Evolutionary conservation across 176 grass and related monocot genomes (phyloP).

Genomic region (Lolium perenne): DNA sequence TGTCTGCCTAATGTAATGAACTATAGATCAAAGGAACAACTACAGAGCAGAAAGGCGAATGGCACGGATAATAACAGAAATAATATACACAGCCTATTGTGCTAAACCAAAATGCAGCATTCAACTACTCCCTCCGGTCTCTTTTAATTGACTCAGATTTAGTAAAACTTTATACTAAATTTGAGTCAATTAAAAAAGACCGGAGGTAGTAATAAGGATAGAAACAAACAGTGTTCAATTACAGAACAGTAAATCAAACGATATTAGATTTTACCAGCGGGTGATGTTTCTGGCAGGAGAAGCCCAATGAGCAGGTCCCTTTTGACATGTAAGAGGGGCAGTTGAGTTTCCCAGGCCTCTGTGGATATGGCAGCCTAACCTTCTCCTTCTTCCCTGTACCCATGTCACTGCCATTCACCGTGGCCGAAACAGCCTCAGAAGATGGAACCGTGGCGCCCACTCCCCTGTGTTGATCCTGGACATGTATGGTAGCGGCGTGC

Average conservation of each 20-base stretch:
- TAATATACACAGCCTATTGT: background rate
- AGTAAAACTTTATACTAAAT: too few relatives aligned
- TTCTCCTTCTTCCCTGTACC: slow-evolving; percentile 40
- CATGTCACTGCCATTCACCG: background rate
- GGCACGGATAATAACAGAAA: background rate
- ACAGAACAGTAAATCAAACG: slow-evolving; percentile 16
- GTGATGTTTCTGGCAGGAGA: slow-evolving; percentile 61
- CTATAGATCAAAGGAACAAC: background rate
- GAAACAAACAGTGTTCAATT: background rate
- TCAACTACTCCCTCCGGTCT: too few relatives aligned
- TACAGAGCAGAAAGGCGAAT: background rate
- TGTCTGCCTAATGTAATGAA: background rate
- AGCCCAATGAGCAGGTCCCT: slow-evolving; percentile 46
- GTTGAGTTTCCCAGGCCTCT: slow-evolving; percentile 56
- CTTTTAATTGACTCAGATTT: too few relatives aligned
- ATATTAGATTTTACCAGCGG: slow-evolving; percentile 37
- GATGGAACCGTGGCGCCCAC: background rate
- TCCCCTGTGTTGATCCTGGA: background rate
- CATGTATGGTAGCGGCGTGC: background rate
- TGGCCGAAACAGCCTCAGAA: background rate
- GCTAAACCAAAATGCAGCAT: background rate
- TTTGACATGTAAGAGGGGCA: slow-evolving; percentile 58
- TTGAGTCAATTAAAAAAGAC: too few relatives aligned
- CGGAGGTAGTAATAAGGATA: background rate
- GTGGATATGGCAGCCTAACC: slow-evolving; percentile 51